phyloP scores from a whole-genome alignment of 2,329 filamentous ascomycete genomes.

The Coniochaeta prunicola region DNA sequence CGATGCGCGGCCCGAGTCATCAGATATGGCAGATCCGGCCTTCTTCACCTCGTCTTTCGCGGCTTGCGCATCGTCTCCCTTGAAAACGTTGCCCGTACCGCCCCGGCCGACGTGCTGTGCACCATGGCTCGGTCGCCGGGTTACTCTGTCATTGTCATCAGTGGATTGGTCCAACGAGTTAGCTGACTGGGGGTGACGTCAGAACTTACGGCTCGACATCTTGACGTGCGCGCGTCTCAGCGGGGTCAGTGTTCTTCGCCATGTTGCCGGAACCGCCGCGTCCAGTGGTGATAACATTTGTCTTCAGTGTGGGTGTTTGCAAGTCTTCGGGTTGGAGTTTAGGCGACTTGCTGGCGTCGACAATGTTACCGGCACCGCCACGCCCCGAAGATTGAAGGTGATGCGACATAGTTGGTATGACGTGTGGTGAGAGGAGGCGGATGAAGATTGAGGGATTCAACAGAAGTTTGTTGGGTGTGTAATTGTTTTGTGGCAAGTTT shows the following conservation, averaged over 20 bases:
- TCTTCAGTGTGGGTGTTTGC: slow-evolving; percentile 76
- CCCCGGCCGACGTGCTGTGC: slow-evolving; percentile 65
- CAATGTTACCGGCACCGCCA: slow-evolving; percentile 72
- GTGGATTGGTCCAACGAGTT: slow-evolving; percentile 12
- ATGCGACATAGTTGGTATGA: slow-evolving; percentile 20
- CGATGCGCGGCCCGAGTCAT: slow-evolving; percentile 13
- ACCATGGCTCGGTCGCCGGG: slow-evolving; percentile 49
- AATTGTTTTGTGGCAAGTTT: background rate
- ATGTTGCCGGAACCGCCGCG: slow-evolving; percentile 87
- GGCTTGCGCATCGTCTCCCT: slow-evolving; percentile 32
- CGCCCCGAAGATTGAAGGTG: slow-evolving; percentile 60
- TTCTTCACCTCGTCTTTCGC: slow-evolving; percentile 19
- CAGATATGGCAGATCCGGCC: slow-evolving; percentile 8
- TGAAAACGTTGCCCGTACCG: slow-evolving; percentile 65
- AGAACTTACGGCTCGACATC: slow-evolving; percentile 65
- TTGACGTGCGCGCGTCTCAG: slow-evolving; percentile 70
- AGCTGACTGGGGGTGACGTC: background rate
- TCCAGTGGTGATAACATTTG: slow-evolving; percentile 78
- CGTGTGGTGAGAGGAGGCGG: background rate
- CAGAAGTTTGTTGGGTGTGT: background rate
- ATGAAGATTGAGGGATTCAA: background rate
- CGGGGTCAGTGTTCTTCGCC: slow-evolving; percentile 63
- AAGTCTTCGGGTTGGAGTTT: slow-evolving; percentile 56
- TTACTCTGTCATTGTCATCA: slow-evolving; percentile 29
- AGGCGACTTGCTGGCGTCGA: slow-evolving; percentile 39